Evolutionary conservation across 2,329 filamentous ascomycete species (phyloP).

Genomic region (Chlorencoelia australis): DNA sequence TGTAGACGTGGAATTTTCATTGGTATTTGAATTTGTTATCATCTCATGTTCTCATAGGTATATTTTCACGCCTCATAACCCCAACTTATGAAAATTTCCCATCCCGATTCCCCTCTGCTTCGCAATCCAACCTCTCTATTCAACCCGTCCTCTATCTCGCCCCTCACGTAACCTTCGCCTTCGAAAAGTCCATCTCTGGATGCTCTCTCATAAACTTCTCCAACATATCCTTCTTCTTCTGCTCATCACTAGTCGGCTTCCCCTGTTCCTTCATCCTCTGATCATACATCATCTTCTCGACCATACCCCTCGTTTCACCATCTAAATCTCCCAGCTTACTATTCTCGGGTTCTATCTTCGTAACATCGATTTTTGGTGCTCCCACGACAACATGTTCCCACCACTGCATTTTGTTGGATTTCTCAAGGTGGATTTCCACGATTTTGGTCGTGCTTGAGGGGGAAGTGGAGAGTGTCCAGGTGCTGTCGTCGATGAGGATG

Average conservation of each 20-base stretch:
- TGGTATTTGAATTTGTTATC: no score
- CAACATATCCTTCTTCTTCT: slow-evolving; percentile 93
- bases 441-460: slow-evolving; percentile 53
- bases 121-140: neutral
- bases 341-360: slow-evolving; percentile 89
- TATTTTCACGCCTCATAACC: no score
- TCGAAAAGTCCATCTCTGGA: slow-evolving; percentile 63
- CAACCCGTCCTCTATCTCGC: neutral
- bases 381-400: slow-evolving; percentile 84
- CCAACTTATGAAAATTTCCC: no score
- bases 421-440: slow-evolving; percentile 83
- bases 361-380: slow-evolving; percentile 87
- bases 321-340: slow-evolving; percentile 87
- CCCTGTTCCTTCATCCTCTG: slow-evolving; percentile 94
- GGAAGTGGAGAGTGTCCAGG: slow-evolving; percentile 78
- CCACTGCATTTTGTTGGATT: slow-evolving; percentile 96
- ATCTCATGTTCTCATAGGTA: no score
- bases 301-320: slow-evolving; percentile 90
- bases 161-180: slow-evolving; percentile 51
- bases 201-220: slow-evolving; percentile 72
- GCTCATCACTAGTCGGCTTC: slow-evolving; percentile 81
- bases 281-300: slow-evolving; percentile 99
- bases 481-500: slow-evolving; percentile 76
- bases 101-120: neutral
- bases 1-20: no score